Evolutionary conservation across 176 grass and related monocot species (phyloP), one percentile per base, ranked within the genome.

Genomic region (Luzula sylvatica): DNA sequence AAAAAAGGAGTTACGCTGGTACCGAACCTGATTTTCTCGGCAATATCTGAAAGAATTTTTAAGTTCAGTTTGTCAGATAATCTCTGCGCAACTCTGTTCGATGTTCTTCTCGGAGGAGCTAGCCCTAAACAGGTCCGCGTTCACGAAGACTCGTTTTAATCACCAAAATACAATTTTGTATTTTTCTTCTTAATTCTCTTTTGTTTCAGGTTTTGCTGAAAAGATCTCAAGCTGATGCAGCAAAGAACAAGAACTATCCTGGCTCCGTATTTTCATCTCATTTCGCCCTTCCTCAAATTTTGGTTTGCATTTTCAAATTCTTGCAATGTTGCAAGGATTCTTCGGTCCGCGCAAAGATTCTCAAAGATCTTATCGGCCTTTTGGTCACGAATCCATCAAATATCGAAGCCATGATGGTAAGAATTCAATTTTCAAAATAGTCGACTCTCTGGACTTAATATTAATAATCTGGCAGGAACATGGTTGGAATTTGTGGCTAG

Each of bases 81-180:
- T 79, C 79, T 95, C 46, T 81, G 79, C 66, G 90, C 90, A 22
- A 79, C 77, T 66, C 72, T 95, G 40, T 95, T 96, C 82, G 83
- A 88, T 68, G 74, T 88, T 67, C 84, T 96, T 76, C 90, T 96
- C 85, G 90, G 90, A 46, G 90, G 90, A 72, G 84, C 90, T 59
- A 96, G 90, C 65, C 90, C 90, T 79, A 88, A 96, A 72, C 90
- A 96, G 90, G 90, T 96, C 69, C 42, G 19, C 52, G 15, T 46
- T 25, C 15, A n/a, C n/a, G n/a, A n/a, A n/a, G n/a, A n/a, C n/a
- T n/a, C n/a, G n/a, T 35, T 35, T 35, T 35, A 9, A 12, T 46
- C 57, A 52, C 30, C 39, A 13, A 25, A 47, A 13, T 61, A n/a
- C 21, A 42, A 35, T 44, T 38, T 1, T 73, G 7, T 65, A 20